Conservation (phyloP, 106 monocot species). For the Acorus calamus region DNA sequence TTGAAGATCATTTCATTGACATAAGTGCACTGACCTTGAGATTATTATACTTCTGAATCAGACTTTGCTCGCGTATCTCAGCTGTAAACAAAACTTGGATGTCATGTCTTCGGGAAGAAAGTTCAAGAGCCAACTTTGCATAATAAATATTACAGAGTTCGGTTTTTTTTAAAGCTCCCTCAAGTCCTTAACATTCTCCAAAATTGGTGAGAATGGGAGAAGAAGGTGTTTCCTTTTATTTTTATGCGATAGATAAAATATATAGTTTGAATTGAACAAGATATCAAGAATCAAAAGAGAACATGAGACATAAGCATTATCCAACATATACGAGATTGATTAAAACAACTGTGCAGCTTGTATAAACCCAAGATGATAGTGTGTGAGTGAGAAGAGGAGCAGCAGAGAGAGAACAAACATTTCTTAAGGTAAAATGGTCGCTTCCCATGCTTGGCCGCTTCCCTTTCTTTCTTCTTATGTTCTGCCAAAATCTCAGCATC, state of each 20-base stretch:
- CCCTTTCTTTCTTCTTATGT: slow-evolving; percentile 89
- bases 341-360: too few species aligned
- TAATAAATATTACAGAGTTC: slow-evolving; percentile 3
- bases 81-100: slow-evolving; percentile 32
- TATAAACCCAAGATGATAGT: background rate
- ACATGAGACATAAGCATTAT: too few species aligned
- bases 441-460: slow-evolving; percentile 82
- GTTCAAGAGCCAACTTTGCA: too few species aligned
- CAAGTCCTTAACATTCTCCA: too few species aligned
- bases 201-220: background rate
- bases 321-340: too few species aligned
- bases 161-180: background rate
- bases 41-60: slow-evolving; percentile 69
- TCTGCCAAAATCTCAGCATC: slow-evolving; percentile 58
- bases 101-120: too few species aligned
- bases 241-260: background rate
- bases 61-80: slow-evolving; percentile 65
- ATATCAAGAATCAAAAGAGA: too few species aligned
- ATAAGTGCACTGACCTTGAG: slow-evolving; percentile 49
- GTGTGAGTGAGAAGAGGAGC: background rate
- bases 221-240: background rate
- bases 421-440: slow-evolving; percentile 93
- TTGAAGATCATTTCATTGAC: background rate
- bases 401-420: slow-evolving; percentile 39
- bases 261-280: background rate